Percentiles rank a stretch among this genome's conserved stretches.
Conservation (phyloP, 768 basidiomycete genomes). For the Naganishia vishniacii region DNA sequence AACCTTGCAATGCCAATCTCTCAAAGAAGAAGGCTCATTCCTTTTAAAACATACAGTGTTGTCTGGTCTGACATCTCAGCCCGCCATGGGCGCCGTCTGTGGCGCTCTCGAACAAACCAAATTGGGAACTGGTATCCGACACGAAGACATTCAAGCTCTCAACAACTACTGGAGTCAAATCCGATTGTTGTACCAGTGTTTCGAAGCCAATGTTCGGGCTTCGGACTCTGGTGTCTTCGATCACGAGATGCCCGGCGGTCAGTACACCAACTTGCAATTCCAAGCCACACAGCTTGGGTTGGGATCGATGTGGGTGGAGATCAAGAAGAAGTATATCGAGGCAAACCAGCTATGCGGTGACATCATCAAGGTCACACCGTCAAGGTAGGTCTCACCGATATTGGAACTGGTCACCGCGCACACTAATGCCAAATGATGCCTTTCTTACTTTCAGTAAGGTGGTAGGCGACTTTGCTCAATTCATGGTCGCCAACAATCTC, state of each 20-base stretch:
- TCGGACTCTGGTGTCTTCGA: slow-evolving; percentile 98
- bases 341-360: slow-evolving; percentile 98
- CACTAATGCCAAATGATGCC: neutral
- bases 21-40: no score
- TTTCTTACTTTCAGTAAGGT: slow-evolving; percentile 54
- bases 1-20: neutral
- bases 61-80: slow-evolving; percentile 97
- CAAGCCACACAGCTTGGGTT: slow-evolving; percentile 87
- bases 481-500: slow-evolving; percentile 93
- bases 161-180: slow-evolving; percentile 98
- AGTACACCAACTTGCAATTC: slow-evolving; percentile 50
- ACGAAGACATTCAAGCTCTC: slow-evolving; percentile 92
- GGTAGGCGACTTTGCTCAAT: slow-evolving; percentile 98
- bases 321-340: slow-evolving; percentile 98
- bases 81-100: slow-evolving; percentile 96
- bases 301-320: slow-evolving; percentile 90
- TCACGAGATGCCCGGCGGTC: slow-evolving; percentile 97
- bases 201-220: slow-evolving; percentile 95
- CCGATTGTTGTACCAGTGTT: slow-evolving; percentile 87
- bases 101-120: slow-evolving; percentile 89
- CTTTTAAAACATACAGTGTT: slow-evolving; percentile 57
- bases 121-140: slow-evolving; percentile 90
- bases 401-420: neutral
- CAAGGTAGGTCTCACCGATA: slow-evolving; percentile 50
- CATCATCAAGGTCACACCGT: slow-evolving; percentile 98